A percentile compares a stretch with the other conserved stretches of the same genome.
These are phyloP conservation scores for Cryphonectria japonica DNA, from an alignment of 2,329 filamentous ascomycete species.

Conservation along the genomic window DNA sequence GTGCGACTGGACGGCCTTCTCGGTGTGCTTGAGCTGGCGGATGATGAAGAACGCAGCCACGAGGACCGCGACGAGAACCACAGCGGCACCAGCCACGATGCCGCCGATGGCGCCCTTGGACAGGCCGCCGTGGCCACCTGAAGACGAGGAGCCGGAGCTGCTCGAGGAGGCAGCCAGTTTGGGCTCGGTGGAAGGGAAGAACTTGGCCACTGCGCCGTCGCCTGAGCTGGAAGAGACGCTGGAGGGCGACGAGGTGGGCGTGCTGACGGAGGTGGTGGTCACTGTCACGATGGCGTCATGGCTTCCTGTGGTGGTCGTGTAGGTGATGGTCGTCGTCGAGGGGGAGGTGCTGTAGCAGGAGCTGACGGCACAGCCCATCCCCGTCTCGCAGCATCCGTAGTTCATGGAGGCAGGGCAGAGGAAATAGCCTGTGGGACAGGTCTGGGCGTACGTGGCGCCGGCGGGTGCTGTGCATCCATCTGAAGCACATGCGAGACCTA, in stretches of 20 bases:
- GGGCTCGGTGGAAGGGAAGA: constrained; percentile 48
- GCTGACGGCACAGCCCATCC: constrained; percentile 51
- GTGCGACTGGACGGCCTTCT: constrained; percentile 43
- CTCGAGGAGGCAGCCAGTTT: constrained; percentile 44
- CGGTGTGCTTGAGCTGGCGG: constrained; percentile 52
- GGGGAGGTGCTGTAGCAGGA: constrained; percentile 54
- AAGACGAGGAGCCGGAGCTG: constrained; percentile 22
- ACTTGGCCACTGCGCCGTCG: constrained; percentile 43
- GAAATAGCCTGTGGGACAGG: constrained; percentile 50
- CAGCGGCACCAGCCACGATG: constrained; percentile 56
- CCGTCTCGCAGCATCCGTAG: constrained; percentile 57
- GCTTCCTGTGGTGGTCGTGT: constrained; percentile 49
- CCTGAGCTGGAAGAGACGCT: constrained; percentile 33
- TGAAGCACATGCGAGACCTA: constrained; percentile 48
- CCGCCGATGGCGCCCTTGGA: constrained; percentile 52
- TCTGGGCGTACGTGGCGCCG: constrained; percentile 44
- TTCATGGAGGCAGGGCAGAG: constrained; percentile 55
- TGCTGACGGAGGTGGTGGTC: constrained; percentile 45
- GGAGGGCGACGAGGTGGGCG: constrained; percentile 41
- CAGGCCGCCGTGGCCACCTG: constrained; percentile 40
- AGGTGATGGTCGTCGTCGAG: constrained; percentile 48
- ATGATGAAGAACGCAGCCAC: constrained; percentile 54
- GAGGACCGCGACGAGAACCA: constrained; percentile 52
- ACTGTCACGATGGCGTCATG: constrained; percentile 44
- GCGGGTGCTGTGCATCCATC: constrained; percentile 49